Conservation (phyloP, 352 stramenopile species). For the Saprolegnia parasitica region DNA sequence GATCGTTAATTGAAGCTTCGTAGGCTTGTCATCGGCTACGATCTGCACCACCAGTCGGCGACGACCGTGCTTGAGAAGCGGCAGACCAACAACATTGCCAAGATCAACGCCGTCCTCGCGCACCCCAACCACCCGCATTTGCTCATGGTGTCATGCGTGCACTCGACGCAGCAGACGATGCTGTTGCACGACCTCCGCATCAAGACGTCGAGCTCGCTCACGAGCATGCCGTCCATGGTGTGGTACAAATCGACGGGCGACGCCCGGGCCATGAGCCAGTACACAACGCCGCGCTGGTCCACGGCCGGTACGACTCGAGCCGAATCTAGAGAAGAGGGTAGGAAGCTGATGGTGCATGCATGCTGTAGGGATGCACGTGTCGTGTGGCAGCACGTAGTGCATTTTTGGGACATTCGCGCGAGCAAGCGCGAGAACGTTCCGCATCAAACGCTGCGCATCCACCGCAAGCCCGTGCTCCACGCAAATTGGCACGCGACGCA, state of each 20-base stretch:
- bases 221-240: conserved; percentile 55
- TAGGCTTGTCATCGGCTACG: conserved; percentile 55
- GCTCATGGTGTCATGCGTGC: conserved; percentile 67
- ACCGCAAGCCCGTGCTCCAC: conserved; percentile 79
- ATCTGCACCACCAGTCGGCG: conserved; percentile 45
- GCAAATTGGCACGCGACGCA: conserved; percentile 80
- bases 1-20: neutral
- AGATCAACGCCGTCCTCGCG: conserved; percentile 76
- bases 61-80: conserved; percentile 38
- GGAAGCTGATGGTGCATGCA: too few species aligned
- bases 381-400: conserved; percentile 65
- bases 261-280: conserved; percentile 68
- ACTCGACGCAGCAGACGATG: conserved; percentile 58
- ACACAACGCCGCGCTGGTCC: conserved; percentile 80
- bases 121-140: conserved; percentile 80
- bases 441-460: conserved; percentile 66
- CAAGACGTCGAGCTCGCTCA: conserved; percentile 36
- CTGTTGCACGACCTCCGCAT: conserved; percentile 70
- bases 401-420: conserved; percentile 32
- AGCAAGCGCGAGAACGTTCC: conserved; percentile 31
- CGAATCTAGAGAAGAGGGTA: too few species aligned
- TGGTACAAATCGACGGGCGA: conserved; percentile 46
- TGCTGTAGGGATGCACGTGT: conserved; percentile 59
- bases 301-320: conserved; percentile 34
- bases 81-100: conserved; percentile 8